phyloP scores from a whole-genome alignment of 176 grass and related monocot genomes.

The Cocos nucifera region DNA sequence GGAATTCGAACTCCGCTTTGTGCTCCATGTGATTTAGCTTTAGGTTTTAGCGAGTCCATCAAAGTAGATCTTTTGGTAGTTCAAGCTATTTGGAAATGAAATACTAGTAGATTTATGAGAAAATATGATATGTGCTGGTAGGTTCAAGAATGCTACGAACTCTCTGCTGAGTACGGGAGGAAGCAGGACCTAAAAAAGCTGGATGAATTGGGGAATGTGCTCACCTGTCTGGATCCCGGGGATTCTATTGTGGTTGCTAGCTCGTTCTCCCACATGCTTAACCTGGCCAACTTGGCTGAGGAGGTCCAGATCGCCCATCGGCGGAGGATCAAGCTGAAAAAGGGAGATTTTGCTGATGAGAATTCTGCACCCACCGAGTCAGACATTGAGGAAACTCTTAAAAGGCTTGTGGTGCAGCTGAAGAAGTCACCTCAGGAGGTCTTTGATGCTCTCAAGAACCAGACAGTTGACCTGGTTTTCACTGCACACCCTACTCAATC shows the following conservation, averaged over 20 bases:
- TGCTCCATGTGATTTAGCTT: no score
- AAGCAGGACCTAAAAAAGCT: conserved; percentile 48
- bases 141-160: conserved; percentile 98
- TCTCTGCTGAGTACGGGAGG: conserved; percentile 85
- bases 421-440: conserved; percentile 79
- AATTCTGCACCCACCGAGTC: conserved; percentile 80
- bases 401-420: conserved; percentile 57
- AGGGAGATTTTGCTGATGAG: conserved; percentile 79
- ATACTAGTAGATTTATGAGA: no score
- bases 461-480: conserved; percentile 95
- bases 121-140: conserved; percentile 12
- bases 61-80: no score
- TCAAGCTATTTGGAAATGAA: no score
- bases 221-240: conserved; percentile 53
- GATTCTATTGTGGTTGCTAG: conserved; percentile 76
- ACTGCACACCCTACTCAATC: conserved; percentile 96
- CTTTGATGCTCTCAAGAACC: conserved; percentile 92
- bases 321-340: conserved; percentile 81
- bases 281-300: conserved; percentile 91
- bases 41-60: no score
- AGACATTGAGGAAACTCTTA: conserved; percentile 94
- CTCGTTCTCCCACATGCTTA: conserved; percentile 99
- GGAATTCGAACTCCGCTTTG: no score
- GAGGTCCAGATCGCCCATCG: conserved; percentile 91
- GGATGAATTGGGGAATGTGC: conserved; percentile 66